Conservation (phyloP, 192 early-diverging fungal species). For the Coemansia sp. region DNA sequence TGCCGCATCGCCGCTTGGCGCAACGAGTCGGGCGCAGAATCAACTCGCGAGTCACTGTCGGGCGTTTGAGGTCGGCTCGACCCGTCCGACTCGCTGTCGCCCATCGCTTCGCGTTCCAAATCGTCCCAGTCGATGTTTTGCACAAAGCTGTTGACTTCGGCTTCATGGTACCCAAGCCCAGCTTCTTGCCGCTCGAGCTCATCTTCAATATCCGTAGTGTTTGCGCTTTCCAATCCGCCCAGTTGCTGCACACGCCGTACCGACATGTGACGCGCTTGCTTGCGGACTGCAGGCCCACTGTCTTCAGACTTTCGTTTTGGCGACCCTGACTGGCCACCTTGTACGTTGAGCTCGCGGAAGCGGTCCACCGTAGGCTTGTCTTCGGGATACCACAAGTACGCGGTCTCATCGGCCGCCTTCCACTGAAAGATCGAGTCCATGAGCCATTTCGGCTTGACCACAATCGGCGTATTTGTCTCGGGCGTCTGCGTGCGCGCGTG, state of each 20-base stretch:
- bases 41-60: neutral
- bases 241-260: conserved; percentile 20
- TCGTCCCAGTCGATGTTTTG: conserved; percentile 59
- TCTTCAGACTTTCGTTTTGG: conserved; percentile 19
- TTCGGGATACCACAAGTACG: conserved; percentile 57
- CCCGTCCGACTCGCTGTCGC: conserved; percentile 48
- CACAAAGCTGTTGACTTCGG: conserved; percentile 57
- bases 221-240: conserved; percentile 48
- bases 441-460: conserved; percentile 59
- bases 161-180: conserved; percentile 52
- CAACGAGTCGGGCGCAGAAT: conserved; percentile 1
- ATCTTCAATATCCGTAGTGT: conserved; percentile 54
- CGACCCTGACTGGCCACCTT: neutral
- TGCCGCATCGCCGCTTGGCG: conserved; percentile 30
- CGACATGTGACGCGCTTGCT: neutral
- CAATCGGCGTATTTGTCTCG: conserved; percentile 57
- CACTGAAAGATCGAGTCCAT: conserved; percentile 70
- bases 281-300: conserved; percentile 3
- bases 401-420: conserved; percentile 66
- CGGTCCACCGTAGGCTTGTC: conserved; percentile 24
- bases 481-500: conserved; percentile 47
- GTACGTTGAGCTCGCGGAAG: neutral
- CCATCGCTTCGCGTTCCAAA: conserved; percentile 57
- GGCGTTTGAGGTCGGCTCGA: neutral
- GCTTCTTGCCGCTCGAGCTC: conserved; percentile 55